These are phyloP conservation scores for Penicillium chermesinum DNA, from an alignment of 495 filamentous ascomycete genomes.

Conservation along the genomic window DNA sequence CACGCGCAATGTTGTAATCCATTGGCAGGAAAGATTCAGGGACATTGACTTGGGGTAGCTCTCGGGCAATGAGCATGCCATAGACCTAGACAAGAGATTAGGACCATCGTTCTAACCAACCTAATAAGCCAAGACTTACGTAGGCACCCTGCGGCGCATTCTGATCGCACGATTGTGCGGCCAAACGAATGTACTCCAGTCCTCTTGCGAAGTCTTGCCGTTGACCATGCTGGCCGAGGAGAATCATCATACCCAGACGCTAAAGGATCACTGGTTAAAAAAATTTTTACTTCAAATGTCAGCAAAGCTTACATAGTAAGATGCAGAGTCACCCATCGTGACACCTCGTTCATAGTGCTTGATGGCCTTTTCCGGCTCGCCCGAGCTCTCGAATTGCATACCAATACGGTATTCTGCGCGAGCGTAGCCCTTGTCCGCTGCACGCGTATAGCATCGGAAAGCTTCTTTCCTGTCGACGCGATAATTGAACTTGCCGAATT, in stretches of 20 bases:
- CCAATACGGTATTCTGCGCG: constrained; percentile 94
- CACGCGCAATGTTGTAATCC: constrained; percentile 67
- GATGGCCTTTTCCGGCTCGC: constrained; percentile 84
- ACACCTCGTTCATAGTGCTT: constrained; percentile 82
- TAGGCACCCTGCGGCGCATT: constrained; percentile 97
- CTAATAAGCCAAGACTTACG: constrained; percentile 36
- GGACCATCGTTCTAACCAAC: background rate
- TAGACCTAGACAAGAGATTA: constrained; percentile 53
- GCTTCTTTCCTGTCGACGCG: constrained; percentile 91
- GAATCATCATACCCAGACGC: constrained; percentile 94
- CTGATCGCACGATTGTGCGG: constrained; percentile 87
- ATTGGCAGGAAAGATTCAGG: constrained; percentile 68
- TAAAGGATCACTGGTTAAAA: constrained; percentile 25
- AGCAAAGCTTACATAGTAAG: constrained; percentile 63
- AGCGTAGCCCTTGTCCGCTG: constrained; percentile 88
- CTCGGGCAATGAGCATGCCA: constrained; percentile 87
- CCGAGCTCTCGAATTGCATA: constrained; percentile 94
- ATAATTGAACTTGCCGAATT: constrained; percentile 93
- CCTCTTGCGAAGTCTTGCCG: constrained; percentile 73
- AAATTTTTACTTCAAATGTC: too few relatives aligned
- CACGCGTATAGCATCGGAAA: constrained; percentile 74
- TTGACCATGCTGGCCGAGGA: constrained; percentile 88
- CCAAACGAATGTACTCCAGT: constrained; percentile 71
- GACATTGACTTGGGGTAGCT: constrained; percentile 80
- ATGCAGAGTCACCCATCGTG: constrained; percentile 77